Evolutionary conservation across 345 rosid species (phyloP).

Genomic region (Geranium rotundifolium): DNA sequence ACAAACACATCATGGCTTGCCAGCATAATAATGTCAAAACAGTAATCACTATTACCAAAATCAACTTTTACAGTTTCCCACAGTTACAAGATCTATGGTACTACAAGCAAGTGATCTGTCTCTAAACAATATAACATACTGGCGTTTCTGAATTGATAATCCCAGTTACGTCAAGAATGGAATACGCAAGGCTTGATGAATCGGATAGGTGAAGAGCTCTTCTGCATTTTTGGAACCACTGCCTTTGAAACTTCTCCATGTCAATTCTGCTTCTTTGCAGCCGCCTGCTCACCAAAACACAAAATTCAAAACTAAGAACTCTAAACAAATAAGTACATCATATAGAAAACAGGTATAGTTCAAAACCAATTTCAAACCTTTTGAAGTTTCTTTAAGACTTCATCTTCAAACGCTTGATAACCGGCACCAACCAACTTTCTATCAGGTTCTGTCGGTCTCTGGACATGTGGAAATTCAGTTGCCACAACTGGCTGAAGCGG

Average conservation of each 20-base stretch:
- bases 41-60: too few relatives aligned
- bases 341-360: not conserved
- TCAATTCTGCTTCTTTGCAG: constrained; percentile 12
- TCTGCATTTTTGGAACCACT: not conserved
- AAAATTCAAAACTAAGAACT: not conserved
- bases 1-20: too few relatives aligned
- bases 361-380: constrained; percentile 21
- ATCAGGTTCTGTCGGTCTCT: constrained; percentile 34
- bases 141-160: not conserved
- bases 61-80: too few relatives aligned
- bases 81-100: too few relatives aligned
- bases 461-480: constrained; percentile 24
- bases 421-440: constrained; percentile 61
- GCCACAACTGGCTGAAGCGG: constrained; percentile 49
- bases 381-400: constrained; percentile 49
- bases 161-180: too few relatives aligned
- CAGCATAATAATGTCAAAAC: too few relatives aligned
- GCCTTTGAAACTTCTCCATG: not conserved
- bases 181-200: too few relatives aligned
- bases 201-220: too few relatives aligned
- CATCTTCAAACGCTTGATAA: constrained; percentile 65
- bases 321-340: not conserved
- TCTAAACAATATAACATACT: not conserved
- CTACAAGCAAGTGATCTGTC: too few relatives aligned
- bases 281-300: constrained; percentile 15